These are phyloP conservation scores for Phallus indusiatus DNA, from an alignment of 768 basidiomycete genomes.

Conservation along the genomic window DNA sequence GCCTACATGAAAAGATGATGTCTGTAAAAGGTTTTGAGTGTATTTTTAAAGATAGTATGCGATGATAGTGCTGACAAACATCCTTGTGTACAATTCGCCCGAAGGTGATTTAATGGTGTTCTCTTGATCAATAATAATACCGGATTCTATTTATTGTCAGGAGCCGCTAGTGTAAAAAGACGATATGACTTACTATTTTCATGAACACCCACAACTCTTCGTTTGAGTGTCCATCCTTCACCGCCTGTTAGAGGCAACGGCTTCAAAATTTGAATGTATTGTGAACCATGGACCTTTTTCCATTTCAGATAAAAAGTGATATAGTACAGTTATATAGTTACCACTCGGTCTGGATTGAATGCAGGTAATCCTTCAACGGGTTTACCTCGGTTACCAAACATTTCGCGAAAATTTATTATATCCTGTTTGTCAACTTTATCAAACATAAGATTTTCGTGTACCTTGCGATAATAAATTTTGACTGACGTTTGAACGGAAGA, in stretches of 20 bases:
- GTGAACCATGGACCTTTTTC: constrained; percentile 63
- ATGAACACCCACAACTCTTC: constrained; percentile 54
- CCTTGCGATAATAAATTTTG: not conserved
- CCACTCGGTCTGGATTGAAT: constrained; percentile 60
- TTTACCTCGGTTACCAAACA: constrained; percentile 24
- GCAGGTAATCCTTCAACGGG: constrained; percentile 58
- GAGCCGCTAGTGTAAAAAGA: not conserved
- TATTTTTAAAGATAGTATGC: not conserved
- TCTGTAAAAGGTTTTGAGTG: constrained; percentile 25
- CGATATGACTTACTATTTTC: constrained; percentile 62
- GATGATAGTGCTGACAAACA: constrained; percentile 37
- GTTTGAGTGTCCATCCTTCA: constrained; percentile 67
- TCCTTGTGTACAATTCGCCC: constrained; percentile 49
- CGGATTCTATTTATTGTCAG: constrained; percentile 43
- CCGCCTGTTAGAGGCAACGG: constrained; percentile 70
- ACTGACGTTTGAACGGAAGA: constrained; percentile 54
- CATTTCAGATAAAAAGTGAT: not conserved
- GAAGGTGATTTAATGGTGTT: constrained; percentile 51
- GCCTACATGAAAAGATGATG: constrained; percentile 61
- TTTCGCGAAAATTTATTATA: constrained; percentile 38
- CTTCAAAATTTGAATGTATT: constrained; percentile 71
- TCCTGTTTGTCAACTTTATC: not conserved
- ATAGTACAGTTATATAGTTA: constrained; percentile 23
- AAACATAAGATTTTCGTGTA: not conserved
- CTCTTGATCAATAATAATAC: constrained; percentile 63